A percentile compares a stretch with the other conserved stretches of the same genome.
Conservation (phyloP, 805 yeast species). For the Zygosaccharomyces bisporus region DNA sequence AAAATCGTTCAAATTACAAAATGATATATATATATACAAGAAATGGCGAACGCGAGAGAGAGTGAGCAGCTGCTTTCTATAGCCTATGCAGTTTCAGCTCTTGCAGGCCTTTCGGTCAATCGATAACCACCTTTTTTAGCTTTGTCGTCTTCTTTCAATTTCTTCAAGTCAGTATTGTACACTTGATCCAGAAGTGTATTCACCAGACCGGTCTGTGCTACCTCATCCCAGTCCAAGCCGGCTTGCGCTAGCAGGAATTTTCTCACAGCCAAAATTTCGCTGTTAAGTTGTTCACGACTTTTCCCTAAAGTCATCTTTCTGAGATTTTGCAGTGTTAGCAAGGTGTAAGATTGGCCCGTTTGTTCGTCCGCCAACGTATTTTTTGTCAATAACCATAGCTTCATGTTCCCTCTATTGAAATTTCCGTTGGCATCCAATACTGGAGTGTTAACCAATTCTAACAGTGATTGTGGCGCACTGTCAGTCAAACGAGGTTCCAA, state of each 20-base stretch:
- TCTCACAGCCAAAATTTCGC: conserved; percentile 21
- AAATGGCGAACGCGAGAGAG: not conserved
- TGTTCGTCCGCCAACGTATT: conserved; percentile 25
- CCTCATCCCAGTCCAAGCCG: conserved; percentile 15
- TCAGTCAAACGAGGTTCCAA: conserved; percentile 87
- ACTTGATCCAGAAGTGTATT: conserved; percentile 9
- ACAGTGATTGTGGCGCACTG: conserved; percentile 80
- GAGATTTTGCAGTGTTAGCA: conserved; percentile 25
- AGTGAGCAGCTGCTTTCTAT: not conserved
- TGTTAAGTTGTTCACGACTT: conserved; percentile 15
- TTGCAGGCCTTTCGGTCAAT: conserved; percentile 10
- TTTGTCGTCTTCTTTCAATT: not conserved
- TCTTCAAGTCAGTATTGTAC: conserved; percentile 1
- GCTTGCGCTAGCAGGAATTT: conserved; percentile 15
- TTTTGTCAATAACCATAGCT: conserved; percentile 33
- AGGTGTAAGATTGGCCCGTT: conserved; percentile 19
- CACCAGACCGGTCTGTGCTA: conserved; percentile 9
- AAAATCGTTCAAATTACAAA: not conserved
- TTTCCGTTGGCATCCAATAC: conserved; percentile 22
- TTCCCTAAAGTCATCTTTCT: conserved; percentile 22
- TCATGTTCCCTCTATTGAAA: conserved; percentile 31
- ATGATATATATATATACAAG: not conserved
- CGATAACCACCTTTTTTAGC: conserved; percentile 2
- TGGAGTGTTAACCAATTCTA: conserved; percentile 78
- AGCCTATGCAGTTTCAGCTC: not conserved